Base-by-base conservation (phyloP, 2,329 filamentous ascomycete genomes). In the Aspergillus arachidicola region DNA sequence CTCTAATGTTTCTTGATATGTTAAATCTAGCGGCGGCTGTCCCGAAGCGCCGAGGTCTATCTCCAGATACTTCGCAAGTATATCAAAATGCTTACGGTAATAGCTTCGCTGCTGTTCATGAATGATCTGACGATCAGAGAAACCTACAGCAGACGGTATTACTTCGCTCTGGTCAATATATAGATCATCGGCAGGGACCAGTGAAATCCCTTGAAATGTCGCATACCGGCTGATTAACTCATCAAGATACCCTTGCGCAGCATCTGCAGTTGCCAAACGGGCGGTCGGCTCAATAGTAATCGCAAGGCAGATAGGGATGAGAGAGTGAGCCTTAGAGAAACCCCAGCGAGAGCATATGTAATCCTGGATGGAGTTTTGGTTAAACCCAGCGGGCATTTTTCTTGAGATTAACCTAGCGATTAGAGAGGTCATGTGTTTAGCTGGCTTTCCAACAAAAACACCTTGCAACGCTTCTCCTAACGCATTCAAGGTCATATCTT, bases 401-500 rank as follows among this genome's bases (percentile, higher is more conserved):
- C 66, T 64, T 5, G 71, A 71, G 32, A 76, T 65, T 26, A 76
- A 54, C 9, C 67, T 71, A 1, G 70, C 67, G 57, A 79, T 73
- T 2, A 78, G 65, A 7, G 57, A 48, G 0, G 72, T 68, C 69
- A 74, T 60, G 54, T 68, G 53, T 67, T 76, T 71, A 2, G 76
- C 78, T 38, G 78, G 66, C 38, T 70, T 69, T 6, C 77, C 75
- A 16, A 68, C 65, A 60, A 75, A 77, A 9, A 61, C 63, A 23
- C 66, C 62, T 55, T 77, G 72, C 3, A 80, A 61, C 6, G 66
- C 64, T 7, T 72, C 66, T 30, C 68, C 72, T 3, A 82, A 68
- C 26, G 73, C 71, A 2, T 64, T 61, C 9, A 82, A 61, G 26
- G 76, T 63, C 60, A 79, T 67, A 36, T 81, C 78, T 55, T 82